These are phyloP conservation scores for Penicillium bovifimosum DNA, from an alignment of 495 filamentous ascomycete genomes.

Conservation along the genomic window DNA sequence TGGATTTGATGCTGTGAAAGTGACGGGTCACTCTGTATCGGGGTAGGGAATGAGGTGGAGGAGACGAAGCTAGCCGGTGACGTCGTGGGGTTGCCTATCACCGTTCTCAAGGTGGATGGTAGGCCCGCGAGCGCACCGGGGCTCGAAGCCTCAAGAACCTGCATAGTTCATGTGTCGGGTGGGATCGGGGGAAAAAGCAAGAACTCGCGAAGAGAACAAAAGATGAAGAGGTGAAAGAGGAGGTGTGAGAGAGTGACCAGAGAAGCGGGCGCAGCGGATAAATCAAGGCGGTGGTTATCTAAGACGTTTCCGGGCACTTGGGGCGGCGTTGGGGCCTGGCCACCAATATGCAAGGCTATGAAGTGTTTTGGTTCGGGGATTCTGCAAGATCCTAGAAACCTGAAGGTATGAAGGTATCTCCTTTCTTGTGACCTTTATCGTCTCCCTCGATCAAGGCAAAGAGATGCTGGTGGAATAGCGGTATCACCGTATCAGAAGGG, in stretches of 20 bases:
- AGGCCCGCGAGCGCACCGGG: slow-evolving; percentile 36
- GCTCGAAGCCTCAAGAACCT: slow-evolving; percentile 41
- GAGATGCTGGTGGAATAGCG: slow-evolving; percentile 1
- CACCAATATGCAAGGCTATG: background rate
- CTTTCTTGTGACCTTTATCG: background rate
- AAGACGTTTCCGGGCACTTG: slow-evolving; percentile 29
- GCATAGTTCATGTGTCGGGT: slow-evolving; percentile 38
- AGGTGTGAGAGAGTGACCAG: slow-evolving; percentile 2
- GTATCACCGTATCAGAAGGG: slow-evolving; percentile 12
- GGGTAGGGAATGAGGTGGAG: slow-evolving; percentile 5
- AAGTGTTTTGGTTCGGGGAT: background rate
- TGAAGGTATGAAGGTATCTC: background rate
- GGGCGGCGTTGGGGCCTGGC: background rate
- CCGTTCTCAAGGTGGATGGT: slow-evolving; percentile 32
- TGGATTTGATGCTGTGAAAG: slow-evolving; percentile 26
- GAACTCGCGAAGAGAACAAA: background rate
- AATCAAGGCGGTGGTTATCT: slow-evolving; percentile 14
- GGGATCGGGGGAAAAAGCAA: background rate
- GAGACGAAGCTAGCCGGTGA: slow-evolving; percentile 27
- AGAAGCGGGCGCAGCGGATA: slow-evolving; percentile 15
- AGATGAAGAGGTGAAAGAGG: slow-evolving; percentile 5
- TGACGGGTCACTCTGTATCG: slow-evolving; percentile 10
- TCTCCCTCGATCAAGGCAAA: background rate
- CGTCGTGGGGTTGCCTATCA: slow-evolving; percentile 31
- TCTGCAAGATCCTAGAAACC: background rate